Base-by-base conservation (phyloP, 1,284 basidiomycete species). In the Tilletia caries region DNA sequence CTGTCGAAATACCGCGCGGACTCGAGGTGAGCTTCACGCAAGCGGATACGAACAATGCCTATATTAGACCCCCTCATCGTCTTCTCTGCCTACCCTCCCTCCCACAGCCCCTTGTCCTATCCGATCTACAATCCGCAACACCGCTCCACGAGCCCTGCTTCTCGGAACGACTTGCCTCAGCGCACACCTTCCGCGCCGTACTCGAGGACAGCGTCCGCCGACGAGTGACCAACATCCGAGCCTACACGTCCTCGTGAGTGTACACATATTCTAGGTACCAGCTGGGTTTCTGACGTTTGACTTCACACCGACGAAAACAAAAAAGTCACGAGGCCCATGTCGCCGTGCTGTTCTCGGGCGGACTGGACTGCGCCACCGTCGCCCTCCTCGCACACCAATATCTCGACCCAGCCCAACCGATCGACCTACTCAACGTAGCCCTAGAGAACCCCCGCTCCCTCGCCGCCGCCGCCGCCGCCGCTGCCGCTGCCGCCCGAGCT, bases 371-470 rank as follows among this genome's bases (percentile, higher is more conserved):
- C 20, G 91, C 94, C 0, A 86, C 93, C 29, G 79, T 98, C 1
- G 90, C 94, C 0, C 90, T 88, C 73, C 85, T 98, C 0, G 90
- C 92, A 0, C 88, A 95, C 77, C 65, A 66, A 4, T 68, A 71
- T 68, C 60, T 80, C 2, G 73, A 77, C 87, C 46, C 91, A 93
- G 80, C 52, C 2, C 75, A 82, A 69, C 90, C 93, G 0, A 94
- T 99, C 68, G 95, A 99, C 78, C 85, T 99, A 0, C 85, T 99
- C 27, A 98, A 98, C 78, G 94, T 99, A 2, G 93, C 92, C 0
- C 98, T 99, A 76, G 92, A 96, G 81, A 96, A 96, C 79, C 92
- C 93, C 12, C 88, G 92, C 2, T 79, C 85, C 88, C 29, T 87
- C 65, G 87, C 76, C 70, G 85, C 71, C 32, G 71, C 75, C 68